A percentile compares a stretch with the other conserved stretches of the same genome.
phyloP scores from a whole-genome alignment of 2,329 filamentous ascomycete genomes.

The Alternaria metachromatica region DNA sequence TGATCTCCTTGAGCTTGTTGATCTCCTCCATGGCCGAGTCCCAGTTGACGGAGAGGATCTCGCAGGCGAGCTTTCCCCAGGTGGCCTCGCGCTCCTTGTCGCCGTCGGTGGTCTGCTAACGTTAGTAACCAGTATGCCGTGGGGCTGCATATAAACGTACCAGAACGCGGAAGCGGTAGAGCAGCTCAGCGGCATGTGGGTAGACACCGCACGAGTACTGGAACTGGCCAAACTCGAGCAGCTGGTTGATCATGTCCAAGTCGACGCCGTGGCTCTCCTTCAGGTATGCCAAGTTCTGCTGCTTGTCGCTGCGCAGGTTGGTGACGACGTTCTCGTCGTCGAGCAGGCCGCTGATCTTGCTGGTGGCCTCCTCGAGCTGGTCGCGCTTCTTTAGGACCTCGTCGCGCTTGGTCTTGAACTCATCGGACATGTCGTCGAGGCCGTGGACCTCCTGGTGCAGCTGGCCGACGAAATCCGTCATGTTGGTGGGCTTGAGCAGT shows the following conservation, averaged over 20 bases:
- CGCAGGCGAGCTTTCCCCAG: slow-evolving; percentile 96
- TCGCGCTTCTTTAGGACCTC: slow-evolving; percentile 84
- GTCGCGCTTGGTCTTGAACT: slow-evolving; percentile 89
- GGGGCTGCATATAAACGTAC: slow-evolving; percentile 29
- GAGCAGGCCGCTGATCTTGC: slow-evolving; percentile 85
- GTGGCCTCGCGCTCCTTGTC: slow-evolving; percentile 95
- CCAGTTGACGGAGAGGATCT: slow-evolving; percentile 96
- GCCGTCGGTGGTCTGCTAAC: slow-evolving; percentile 80
- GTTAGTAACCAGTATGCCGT: neutral
- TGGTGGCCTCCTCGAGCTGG: slow-evolving; percentile 83
- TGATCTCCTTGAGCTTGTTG: slow-evolving; percentile 70
- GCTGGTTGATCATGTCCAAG: slow-evolving; percentile 90
- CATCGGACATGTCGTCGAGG: slow-evolving; percentile 76
- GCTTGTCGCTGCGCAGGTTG: slow-evolving; percentile 93
- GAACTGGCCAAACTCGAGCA: slow-evolving; percentile 96
- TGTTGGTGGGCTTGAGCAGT: slow-evolving; percentile 95
- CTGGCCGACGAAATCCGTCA: slow-evolving; percentile 96
- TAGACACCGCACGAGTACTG: slow-evolving; percentile 98
- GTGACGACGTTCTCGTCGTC: slow-evolving; percentile 88
- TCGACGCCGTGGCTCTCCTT: slow-evolving; percentile 97
- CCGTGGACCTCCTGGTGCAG: slow-evolving; percentile 89
- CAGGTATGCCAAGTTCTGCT: slow-evolving; percentile 96
- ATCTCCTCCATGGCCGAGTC: slow-evolving; percentile 78
- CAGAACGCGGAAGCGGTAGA: slow-evolving; percentile 97
- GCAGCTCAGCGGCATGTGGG: slow-evolving; percentile 83